Conservation (phyloP, 2,329 filamentous ascomycete genomes). For the Trichoderma endophyticum region DNA sequence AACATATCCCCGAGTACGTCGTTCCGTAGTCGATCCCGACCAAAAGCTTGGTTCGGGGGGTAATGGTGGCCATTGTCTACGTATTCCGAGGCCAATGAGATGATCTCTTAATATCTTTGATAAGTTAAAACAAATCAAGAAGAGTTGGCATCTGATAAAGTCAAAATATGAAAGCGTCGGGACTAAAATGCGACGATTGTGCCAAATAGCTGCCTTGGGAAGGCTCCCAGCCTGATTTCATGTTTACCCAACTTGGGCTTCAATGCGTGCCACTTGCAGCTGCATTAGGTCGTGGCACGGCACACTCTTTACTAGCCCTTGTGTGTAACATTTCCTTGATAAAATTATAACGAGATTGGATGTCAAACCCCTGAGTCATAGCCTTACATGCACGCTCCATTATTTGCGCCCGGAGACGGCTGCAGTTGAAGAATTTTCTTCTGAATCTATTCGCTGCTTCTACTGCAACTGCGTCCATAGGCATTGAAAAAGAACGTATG, state of each 20-base stretch:
- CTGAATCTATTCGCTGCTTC: not conserved
- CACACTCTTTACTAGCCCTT: not conserved
- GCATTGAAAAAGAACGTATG: not conserved
- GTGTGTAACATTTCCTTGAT: not conserved
- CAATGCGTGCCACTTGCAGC: not conserved
- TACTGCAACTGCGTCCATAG: not conserved
- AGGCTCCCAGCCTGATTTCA: not conserved
- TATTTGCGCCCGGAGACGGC: not conserved
- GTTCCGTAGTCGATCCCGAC: not conserved
- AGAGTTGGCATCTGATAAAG: not conserved
- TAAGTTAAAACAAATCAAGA: not conserved
- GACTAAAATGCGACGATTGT: not conserved
- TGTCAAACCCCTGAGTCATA: not conserved
- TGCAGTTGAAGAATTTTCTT: not conserved
- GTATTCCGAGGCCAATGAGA: not conserved
- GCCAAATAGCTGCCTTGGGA: not conserved
- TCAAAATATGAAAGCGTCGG: accelerated
- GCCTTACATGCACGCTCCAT: not conserved
- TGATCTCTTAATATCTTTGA: not conserved
- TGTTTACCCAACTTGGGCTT: not conserved
- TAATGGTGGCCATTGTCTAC: not conserved
- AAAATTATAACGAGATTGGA: not conserved
- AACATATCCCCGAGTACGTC: not conserved
- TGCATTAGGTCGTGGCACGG: not conserved
- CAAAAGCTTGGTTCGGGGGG: not conserved